These are phyloP conservation scores for Quercus alba DNA, from an alignment of 306 rosid species.

Conservation along the genomic window DNA sequence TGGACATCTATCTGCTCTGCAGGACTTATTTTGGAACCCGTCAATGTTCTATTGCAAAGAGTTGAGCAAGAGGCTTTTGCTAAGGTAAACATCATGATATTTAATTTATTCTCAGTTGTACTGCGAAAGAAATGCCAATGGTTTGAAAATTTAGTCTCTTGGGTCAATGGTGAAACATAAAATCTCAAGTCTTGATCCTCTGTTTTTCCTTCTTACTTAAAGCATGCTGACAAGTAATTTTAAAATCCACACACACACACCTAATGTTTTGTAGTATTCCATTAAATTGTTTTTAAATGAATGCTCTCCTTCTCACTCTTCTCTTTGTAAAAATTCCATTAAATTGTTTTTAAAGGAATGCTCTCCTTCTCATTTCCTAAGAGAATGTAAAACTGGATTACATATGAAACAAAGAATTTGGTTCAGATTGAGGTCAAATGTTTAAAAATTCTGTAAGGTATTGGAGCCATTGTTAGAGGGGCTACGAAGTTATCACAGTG, in stretches of 20 bases:
- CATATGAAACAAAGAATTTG: neutral
- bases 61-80: slow-evolving; percentile 76
- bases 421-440: neutral
- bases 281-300: neutral
- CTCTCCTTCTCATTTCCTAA: neutral
- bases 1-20: slow-evolving; percentile 26
- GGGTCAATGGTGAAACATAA: neutral
- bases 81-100: slow-evolving; percentile 52
- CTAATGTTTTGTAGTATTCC: neutral
- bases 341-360: no score
- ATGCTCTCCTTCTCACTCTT: neutral
- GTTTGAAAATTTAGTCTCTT: neutral
- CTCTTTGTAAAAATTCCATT: neutral
- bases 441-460: neutral
- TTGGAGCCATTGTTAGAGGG: neutral
- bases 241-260: neutral
- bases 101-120: slow-evolving; percentile 10
- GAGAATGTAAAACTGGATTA: neutral
- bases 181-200: neutral
- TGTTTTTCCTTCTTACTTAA: neutral
- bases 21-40: slow-evolving; percentile 70
- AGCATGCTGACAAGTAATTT: neutral
- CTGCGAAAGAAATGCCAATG: neutral
- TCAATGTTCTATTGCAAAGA: slow-evolving; percentile 55
- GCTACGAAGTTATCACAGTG: neutral